These are phyloP conservation scores for Paulownia fortunei DNA, from an alignment of 257 asterid species.

Conservation along the genomic window DNA sequence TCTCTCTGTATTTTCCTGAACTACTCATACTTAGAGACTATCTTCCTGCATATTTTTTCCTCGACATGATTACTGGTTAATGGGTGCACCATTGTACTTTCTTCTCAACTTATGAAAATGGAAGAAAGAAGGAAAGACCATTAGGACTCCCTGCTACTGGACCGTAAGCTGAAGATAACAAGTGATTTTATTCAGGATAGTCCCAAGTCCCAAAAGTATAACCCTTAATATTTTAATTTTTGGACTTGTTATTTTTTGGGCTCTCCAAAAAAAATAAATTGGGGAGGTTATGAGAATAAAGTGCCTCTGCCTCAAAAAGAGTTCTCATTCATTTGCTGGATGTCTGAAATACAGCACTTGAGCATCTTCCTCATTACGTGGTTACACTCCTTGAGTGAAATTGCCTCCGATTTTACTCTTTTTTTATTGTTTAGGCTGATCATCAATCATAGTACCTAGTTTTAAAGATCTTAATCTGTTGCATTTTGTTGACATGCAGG, in stretches of 20 bases:
- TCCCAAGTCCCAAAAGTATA: neutral
- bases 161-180: too few species aligned
- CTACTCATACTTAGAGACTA: neutral
- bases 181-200: neutral
- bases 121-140: neutral
- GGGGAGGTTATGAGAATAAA: too few species aligned
- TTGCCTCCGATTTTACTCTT: too few species aligned
- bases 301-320: too few species aligned
- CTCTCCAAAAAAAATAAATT: neutral
- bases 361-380: too few species aligned
- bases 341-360: too few species aligned
- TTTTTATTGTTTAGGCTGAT: neutral
- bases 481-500: conserved; percentile 30
- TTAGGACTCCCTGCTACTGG: neutral
- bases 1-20: neutral
- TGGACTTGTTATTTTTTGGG: neutral
- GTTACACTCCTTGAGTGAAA: too few species aligned
- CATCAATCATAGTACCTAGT: neutral
- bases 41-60: neutral
- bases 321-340: too few species aligned
- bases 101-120: neutral
- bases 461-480: neutral
- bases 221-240: too few species aligned
- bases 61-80: too few species aligned
- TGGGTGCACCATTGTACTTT: neutral